Conservation (phyloP, 2,329 filamentous ascomycete genomes). For the Hymenoscyphus occultus region DNA sequence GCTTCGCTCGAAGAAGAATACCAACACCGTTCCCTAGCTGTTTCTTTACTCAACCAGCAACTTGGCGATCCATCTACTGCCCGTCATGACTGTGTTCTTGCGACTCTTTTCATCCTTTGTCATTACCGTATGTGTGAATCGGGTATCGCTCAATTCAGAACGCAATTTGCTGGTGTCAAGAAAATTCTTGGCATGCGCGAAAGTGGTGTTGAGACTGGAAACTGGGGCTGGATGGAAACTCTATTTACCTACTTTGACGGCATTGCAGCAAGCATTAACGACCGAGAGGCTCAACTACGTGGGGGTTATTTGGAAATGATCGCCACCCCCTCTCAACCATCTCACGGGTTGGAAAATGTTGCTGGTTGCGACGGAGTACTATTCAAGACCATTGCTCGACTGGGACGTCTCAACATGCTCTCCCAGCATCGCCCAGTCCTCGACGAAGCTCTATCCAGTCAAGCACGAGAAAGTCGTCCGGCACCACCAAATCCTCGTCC, state of each 20-base stretch:
- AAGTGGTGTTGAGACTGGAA: conserved; percentile 55
- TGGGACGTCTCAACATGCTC: conserved; percentile 80
- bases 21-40: conserved; percentile 77
- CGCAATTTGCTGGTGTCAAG: conserved; percentile 88
- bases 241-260: conserved; percentile 95
- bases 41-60: conserved; percentile 79
- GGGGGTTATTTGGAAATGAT: conserved; percentile 61
- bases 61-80: conserved; percentile 73
- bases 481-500: conserved; percentile 34
- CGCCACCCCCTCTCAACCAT: conserved; percentile 58
- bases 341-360: conserved; percentile 67
- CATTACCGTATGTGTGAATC: conserved; percentile 93
- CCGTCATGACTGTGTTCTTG: conserved; percentile 81
- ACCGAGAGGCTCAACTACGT: conserved; percentile 78
- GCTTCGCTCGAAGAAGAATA: conserved; percentile 72
- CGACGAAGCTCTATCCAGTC: conserved; percentile 40
- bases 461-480: conserved; percentile 29
- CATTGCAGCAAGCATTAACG: conserved; percentile 87
- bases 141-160: conserved; percentile 88
- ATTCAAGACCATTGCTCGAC: conserved; percentile 80
- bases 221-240: conserved; percentile 86
- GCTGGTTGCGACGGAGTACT: conserved; percentile 83
- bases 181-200: conserved; percentile 80
- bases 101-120: conserved; percentile 82
- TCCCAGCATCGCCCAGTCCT: conserved; percentile 64